Conservation (phyloP, 495 filamentous ascomycete genomes). For the Lasiosphaeria ovina region DNA sequence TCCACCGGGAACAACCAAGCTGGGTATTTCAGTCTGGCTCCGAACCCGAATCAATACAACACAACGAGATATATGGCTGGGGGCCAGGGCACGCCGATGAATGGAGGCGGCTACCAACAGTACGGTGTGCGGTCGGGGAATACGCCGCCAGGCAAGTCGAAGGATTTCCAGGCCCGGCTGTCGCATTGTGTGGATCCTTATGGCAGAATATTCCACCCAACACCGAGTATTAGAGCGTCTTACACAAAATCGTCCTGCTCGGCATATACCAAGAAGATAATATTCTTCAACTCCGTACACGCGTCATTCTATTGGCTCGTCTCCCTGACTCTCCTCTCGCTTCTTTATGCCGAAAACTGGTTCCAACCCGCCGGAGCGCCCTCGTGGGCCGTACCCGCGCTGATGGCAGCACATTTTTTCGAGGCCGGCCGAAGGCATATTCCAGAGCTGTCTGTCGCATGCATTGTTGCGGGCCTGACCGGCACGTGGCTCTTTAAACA, state of each 20-base stretch:
- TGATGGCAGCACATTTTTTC: neutral
- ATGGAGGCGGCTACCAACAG: too few species aligned
- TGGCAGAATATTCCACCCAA: too few species aligned
- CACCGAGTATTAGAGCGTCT: too few species aligned
- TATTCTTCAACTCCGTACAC: neutral
- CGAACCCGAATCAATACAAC: too few species aligned
- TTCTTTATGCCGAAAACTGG: neutral
- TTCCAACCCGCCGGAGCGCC: neutral
- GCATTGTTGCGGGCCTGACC: constrained; percentile 9
- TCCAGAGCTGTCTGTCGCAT: constrained; percentile 11
- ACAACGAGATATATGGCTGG: too few species aligned
- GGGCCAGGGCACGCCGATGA: too few species aligned
- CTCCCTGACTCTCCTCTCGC: neutral
- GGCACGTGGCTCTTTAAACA: constrained; percentile 18
- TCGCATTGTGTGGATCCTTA: too few species aligned
- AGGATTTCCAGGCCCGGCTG: too few species aligned
- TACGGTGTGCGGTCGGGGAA: too few species aligned
- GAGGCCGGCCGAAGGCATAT: neutral
- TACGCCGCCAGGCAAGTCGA: too few species aligned
- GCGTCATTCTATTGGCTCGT: neutral
- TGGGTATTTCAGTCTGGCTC: too few species aligned
- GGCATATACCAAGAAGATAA: neutral
- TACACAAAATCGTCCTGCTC: neutral
- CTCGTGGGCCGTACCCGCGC: neutral
- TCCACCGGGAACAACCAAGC: neutral